phyloP scores from a whole-genome alignment of 1,284 basidiomycete genomes.

The Austroboletus niveus region DNA sequence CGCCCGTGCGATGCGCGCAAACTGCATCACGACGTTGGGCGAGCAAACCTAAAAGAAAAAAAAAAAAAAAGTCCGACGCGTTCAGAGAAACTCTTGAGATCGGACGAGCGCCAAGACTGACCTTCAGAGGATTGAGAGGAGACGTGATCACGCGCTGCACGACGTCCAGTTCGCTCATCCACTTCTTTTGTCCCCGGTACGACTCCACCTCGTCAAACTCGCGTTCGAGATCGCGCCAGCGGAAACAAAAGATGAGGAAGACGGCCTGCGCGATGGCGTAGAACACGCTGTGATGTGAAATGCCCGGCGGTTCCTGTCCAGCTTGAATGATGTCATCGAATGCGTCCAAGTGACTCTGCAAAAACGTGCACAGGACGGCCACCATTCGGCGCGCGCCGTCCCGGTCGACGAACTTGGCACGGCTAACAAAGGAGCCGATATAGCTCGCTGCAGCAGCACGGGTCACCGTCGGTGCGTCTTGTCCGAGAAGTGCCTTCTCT shows the following conservation, averaged over 20 bases:
- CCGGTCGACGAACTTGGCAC: conserved; percentile 84
- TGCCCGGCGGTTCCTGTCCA: conserved; percentile 37
- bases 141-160: conserved; percentile 83
- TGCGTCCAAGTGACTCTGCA: conserved; percentile 73
- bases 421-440: conserved; percentile 89
- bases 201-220: conserved; percentile 54
- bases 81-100: too few species aligned
- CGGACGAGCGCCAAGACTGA: conserved; percentile 29
- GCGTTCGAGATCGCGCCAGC: conserved; percentile 87
- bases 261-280: conserved; percentile 93
- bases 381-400: conserved; percentile 78
- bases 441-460: conserved; percentile 90
- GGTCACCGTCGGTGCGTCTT: conserved; percentile 62
- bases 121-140: conserved; percentile 88
- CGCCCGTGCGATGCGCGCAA: conserved; percentile 89
- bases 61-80: background rate
- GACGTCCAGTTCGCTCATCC: conserved; percentile 83
- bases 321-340: conserved; percentile 55
- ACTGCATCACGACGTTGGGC: conserved; percentile 87
- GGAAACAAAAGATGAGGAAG: conserved; percentile 98
- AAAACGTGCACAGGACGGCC: conserved; percentile 80
- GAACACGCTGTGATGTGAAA: conserved; percentile 72
- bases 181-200: conserved; percentile 52
- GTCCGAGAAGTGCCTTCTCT: conserved; percentile 77
- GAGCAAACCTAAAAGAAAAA: conserved; percentile 71